Conservation (phyloP, 805 yeast species). For the Maudiozyma turicensis region DNA sequence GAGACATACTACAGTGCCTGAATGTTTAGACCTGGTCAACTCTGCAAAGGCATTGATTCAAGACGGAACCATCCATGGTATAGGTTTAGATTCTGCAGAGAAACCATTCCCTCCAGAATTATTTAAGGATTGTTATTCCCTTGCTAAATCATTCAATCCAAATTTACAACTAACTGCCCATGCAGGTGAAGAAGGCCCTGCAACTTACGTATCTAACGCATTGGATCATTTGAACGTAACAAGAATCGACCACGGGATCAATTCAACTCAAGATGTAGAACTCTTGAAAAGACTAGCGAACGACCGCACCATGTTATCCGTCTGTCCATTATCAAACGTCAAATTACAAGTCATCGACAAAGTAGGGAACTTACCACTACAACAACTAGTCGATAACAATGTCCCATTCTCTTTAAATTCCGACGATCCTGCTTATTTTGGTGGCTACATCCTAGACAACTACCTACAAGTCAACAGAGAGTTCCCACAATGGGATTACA, state of each 20-base stretch:
- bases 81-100: slow-evolving; percentile 79
- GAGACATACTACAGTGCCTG: slow-evolving; percentile 58
- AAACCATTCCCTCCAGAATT: slow-evolving; percentile 66
- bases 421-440: slow-evolving; percentile 77
- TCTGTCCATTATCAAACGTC: slow-evolving; percentile 73
- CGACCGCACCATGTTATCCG: slow-evolving; percentile 48
- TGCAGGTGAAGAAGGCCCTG: slow-evolving; percentile 85
- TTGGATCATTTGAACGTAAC: slow-evolving; percentile 50
- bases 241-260: slow-evolving; percentile 77
- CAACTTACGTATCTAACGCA: slow-evolving; percentile 51
- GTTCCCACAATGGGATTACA: slow-evolving; percentile 47
- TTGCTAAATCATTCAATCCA: slow-evolving; percentile 40
- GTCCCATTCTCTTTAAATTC: slow-evolving; percentile 71
- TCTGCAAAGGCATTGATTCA: slow-evolving; percentile 42
- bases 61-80: slow-evolving; percentile 55
- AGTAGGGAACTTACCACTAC: slow-evolving; percentile 58
- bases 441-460: slow-evolving; percentile 75
- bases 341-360: slow-evolving; percentile 64
- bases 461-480: slow-evolving; percentile 55
- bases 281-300: slow-evolving; percentile 49
- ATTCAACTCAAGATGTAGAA: slow-evolving; percentile 45
- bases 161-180: slow-evolving; percentile 66
- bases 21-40: slow-evolving; percentile 49
- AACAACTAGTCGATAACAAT: slow-evolving; percentile 45
- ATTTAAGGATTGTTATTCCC: slow-evolving; percentile 52